These are phyloP conservation scores for Aspergillus ochraceus DNA, from an alignment of 2,329 filamentous ascomycete species.

Conservation along the genomic window DNA sequence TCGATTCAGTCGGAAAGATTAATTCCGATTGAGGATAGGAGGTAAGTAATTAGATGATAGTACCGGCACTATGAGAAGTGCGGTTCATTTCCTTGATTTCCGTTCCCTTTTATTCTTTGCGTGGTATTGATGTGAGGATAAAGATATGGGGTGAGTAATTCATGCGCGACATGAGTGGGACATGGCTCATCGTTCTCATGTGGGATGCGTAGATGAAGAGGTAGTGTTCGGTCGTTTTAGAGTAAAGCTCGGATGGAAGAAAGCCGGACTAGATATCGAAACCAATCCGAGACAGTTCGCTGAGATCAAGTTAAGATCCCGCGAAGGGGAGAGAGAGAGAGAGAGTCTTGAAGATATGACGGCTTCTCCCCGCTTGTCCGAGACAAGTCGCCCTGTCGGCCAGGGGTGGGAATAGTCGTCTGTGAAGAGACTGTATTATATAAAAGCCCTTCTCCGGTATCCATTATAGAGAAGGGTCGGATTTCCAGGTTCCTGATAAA, in stretches of 20 bases:
- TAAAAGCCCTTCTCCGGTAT: too few species aligned
- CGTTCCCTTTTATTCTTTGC: not conserved
- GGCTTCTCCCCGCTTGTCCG: not conserved
- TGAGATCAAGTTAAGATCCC: not conserved
- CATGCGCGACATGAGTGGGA: not conserved
- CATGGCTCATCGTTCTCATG: not conserved
- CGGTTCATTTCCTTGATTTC: not conserved
- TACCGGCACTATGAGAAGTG: too few species aligned
- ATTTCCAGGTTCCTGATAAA: conserved; percentile 39
- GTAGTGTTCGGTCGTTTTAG: too few species aligned
- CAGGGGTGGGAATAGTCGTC: not conserved
- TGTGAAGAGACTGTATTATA: not conserved
- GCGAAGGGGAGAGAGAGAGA: not conserved
- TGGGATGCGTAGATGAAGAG: not conserved
- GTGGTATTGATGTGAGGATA: not conserved
- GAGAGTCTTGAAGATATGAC: not conserved
- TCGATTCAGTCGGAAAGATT: too few species aligned
- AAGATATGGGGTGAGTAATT: not conserved
- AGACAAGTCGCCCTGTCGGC: not conserved
- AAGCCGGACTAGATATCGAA: too few species aligned
- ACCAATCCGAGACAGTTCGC: not conserved
- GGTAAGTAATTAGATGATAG: too few species aligned
- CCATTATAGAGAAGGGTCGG: conserved; percentile 32
- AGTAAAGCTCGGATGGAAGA: not conserved
- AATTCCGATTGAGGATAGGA: too few species aligned